Evolutionary conservation across 2,329 filamentous ascomycete species (phyloP).

Genomic region (Fusarium nisikadoi): DNA sequence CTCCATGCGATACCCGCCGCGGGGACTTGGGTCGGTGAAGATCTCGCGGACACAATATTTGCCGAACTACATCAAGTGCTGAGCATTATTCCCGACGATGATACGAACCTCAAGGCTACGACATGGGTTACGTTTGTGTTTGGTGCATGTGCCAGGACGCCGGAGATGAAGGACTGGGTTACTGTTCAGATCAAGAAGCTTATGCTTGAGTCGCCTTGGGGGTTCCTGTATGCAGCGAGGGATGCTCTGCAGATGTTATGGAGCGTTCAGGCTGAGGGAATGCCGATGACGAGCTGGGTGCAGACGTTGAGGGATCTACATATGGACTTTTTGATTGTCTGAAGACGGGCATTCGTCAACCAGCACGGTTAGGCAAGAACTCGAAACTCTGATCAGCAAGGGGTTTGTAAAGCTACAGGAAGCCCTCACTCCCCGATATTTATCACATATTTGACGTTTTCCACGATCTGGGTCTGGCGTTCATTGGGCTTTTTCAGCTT

Average conservation of each 20-base stretch:
- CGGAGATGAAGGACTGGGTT: constrained; percentile 58
- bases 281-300: constrained; percentile 53
- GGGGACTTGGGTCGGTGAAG: constrained; percentile 38
- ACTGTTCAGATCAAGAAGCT: constrained; percentile 56
- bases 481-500: not conserved
- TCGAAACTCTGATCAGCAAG: not conserved
- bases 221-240: constrained; percentile 59
- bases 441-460: not conserved
- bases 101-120: constrained; percentile 66
- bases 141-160: constrained; percentile 61
- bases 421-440: too few species aligned
- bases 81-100: constrained; percentile 58
- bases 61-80: constrained; percentile 60
- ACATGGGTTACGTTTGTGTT: constrained; percentile 68
- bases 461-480: not conserved
- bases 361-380: not conserved
- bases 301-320: constrained; percentile 55
- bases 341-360: constrained; percentile 32
- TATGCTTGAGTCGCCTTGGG: constrained; percentile 58
- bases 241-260: constrained; percentile 58
- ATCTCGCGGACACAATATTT: constrained; percentile 51
- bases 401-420: too few species aligned
- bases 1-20: constrained; percentile 52
- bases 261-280: constrained; percentile 50
- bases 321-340: constrained; percentile 56